Evolutionary conservation across 257 asterid genomes (phyloP).

Genomic region (Solanum chiquidenum): DNA sequence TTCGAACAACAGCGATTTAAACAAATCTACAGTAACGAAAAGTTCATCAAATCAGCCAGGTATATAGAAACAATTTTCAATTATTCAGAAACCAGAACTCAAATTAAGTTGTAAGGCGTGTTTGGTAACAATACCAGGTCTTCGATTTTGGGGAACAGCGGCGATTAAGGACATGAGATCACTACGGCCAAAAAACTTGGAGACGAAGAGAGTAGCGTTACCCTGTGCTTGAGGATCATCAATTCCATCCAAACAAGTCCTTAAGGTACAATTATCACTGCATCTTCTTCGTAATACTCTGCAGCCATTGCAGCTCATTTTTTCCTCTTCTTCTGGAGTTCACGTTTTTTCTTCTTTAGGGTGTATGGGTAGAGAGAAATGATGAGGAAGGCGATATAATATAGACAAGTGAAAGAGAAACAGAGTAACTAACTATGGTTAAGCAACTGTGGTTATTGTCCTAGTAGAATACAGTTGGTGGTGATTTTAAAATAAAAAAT

Average conservation of each 20-base stretch:
- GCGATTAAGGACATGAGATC: slow-evolving; percentile 72
- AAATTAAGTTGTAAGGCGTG: not conserved
- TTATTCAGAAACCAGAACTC: not conserved
- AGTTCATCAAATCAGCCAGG: not conserved
- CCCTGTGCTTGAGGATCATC: slow-evolving; percentile 52
- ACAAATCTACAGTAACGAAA: slow-evolving; percentile 38
- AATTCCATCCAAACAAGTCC: slow-evolving; percentile 81
- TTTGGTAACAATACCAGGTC: slow-evolving; percentile 43
- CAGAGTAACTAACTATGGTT: slow-evolving; percentile 27
- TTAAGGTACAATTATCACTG: slow-evolving; percentile 51
- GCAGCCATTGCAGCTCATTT: slow-evolving; percentile 97
- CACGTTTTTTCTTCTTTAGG: not conserved
- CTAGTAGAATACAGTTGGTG: not conserved
- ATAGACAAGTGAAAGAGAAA: slow-evolving; percentile 5
- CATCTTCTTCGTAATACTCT: slow-evolving; percentile 74
- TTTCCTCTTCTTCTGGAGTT: not conserved
- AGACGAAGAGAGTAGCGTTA: slow-evolving; percentile 79
- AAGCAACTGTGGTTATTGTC: slow-evolving; percentile 4
- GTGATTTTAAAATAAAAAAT: too few species aligned
- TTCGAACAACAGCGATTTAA: slow-evolving; percentile 69
- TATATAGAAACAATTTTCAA: not conserved
- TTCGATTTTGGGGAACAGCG: slow-evolving; percentile 42
- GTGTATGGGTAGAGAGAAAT: slow-evolving; percentile 3
- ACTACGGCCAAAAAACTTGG: slow-evolving; percentile 90
- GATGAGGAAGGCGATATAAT: slow-evolving; percentile 5